Evolutionary conservation across 2,329 filamentous ascomycete species (phyloP).

Genomic region (Chaetomiaceae sp.): DNA sequence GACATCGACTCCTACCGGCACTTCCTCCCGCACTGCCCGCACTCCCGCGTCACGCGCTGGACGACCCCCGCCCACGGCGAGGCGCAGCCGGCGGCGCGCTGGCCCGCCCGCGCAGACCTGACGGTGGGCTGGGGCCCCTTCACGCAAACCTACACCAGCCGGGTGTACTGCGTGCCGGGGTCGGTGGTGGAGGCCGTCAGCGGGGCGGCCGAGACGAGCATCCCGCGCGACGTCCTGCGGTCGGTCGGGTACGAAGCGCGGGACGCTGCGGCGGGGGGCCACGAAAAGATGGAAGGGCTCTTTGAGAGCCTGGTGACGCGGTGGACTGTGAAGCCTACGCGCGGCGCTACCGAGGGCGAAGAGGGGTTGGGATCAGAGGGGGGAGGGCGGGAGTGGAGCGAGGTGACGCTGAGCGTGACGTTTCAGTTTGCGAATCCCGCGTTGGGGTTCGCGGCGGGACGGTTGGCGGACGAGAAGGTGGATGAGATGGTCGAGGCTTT

Average conservation of each 20-base stretch:
- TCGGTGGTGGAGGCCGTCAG: conserved; percentile 72
- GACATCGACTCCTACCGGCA: conserved; percentile 77
- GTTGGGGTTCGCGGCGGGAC: conserved; percentile 75
- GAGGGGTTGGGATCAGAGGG: too few relatives aligned
- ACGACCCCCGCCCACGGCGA: too few relatives aligned
- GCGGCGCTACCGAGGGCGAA: too few relatives aligned
- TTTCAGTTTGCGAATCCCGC: conserved; percentile 88
- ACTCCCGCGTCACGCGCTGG: conserved; percentile 72
- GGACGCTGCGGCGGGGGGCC: too few relatives aligned
- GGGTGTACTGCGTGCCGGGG: conserved; percentile 71
- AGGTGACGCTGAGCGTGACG: conserved; percentile 70
- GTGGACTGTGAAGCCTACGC: conserved; percentile 57
- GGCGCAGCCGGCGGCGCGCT: too few relatives aligned
- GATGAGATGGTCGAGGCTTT: conserved; percentile 91
- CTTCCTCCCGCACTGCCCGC: conserved; percentile 90
- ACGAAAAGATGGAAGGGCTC: conserved; percentile 39
- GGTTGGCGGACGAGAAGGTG: conserved; percentile 79
- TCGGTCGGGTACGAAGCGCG: conserved; percentile 25
- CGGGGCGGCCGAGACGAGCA: conserved; percentile 50
- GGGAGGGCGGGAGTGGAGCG: conserved; percentile 48
- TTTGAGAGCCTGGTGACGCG: conserved; percentile 66
- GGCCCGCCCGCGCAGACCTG: conserved; percentile 73
- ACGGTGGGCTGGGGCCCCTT: conserved; percentile 81
- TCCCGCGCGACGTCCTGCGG: conserved; percentile 35
- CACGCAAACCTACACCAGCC: conserved; percentile 76